Percentiles rank a stretch among this genome's conserved stretches.
Conservation (phyloP, 192 early-diverging fungal genomes). For the Dissophora globulifera region DNA sequence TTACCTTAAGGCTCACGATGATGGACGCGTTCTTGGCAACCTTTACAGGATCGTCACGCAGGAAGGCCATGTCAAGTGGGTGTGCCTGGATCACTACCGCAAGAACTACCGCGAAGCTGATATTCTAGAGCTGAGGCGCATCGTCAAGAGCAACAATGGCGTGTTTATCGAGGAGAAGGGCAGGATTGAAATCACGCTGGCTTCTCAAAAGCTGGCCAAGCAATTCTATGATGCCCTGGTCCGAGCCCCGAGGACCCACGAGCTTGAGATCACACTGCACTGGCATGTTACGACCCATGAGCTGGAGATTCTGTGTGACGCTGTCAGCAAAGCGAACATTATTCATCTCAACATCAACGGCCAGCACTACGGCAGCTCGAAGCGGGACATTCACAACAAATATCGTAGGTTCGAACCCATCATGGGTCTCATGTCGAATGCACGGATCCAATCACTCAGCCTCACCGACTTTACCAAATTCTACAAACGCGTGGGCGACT, state of each 20-base stretch:
- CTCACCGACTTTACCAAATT: background rate
- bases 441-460: background rate
- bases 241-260: background rate
- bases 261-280: background rate
- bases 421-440: background rate
- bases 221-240: background rate
- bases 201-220: background rate
- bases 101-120: conserved; percentile 8
- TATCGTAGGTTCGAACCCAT: background rate
- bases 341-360: background rate
- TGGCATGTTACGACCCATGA: background rate
- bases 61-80: conserved; percentile 29
- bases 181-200: background rate
- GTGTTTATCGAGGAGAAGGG: background rate
- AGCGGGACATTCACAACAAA: background rate
- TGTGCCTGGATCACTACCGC: conserved; percentile 23
- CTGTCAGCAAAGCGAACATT: background rate
- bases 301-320: background rate
- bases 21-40: conserved; percentile 2
- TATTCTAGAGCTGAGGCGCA: background rate
- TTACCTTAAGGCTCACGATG: conserved; percentile 1
- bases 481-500: background rate
- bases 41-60: background rate
- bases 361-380: background rate
- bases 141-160: background rate